A percentile compares a stretch with the other conserved stretches of the same genome.
Conservation (phyloP, 164 flowering plant genomes). For the Buxus sempervirens region DNA sequence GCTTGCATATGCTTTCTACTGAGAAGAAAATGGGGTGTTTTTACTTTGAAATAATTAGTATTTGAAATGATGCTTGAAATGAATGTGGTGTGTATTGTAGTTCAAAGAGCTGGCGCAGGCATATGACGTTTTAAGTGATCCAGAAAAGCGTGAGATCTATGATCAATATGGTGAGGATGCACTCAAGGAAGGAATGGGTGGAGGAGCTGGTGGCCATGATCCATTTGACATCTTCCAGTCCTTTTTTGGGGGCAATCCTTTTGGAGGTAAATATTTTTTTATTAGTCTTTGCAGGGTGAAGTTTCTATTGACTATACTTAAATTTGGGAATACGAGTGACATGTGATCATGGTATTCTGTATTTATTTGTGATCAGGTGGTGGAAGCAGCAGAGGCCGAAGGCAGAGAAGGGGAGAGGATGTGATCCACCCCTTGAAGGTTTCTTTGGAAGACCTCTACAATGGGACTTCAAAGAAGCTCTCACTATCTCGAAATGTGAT, state of each 20-base stretch:
- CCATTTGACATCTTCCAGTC: constrained; percentile 71
- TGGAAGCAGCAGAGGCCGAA: constrained; percentile 56
- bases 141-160: constrained; percentile 61
- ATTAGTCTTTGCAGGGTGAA: background rate
- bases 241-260: constrained; percentile 54
- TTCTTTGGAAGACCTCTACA: constrained; percentile 48
- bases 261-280: constrained; percentile 34
- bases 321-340: background rate
- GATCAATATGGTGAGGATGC: constrained; percentile 71
- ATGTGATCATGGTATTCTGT: background rate
- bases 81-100: background rate
- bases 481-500: constrained; percentile 50
- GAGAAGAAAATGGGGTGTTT: too few relatives aligned
- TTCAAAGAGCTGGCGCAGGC: constrained; percentile 57
- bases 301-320: background rate
- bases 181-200: constrained; percentile 67
- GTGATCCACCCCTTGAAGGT: constrained; percentile 57
- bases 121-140: constrained; percentile 62
- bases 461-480: constrained; percentile 56
- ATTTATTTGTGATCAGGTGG: constrained; percentile 29
- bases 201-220: constrained; percentile 57
- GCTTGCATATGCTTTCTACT: too few relatives aligned
- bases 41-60: too few relatives aligned
- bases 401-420: constrained; percentile 62
- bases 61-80: background rate